Conservation (phyloP, 345 rosid genomes). For the Citrus maxima region DNA sequence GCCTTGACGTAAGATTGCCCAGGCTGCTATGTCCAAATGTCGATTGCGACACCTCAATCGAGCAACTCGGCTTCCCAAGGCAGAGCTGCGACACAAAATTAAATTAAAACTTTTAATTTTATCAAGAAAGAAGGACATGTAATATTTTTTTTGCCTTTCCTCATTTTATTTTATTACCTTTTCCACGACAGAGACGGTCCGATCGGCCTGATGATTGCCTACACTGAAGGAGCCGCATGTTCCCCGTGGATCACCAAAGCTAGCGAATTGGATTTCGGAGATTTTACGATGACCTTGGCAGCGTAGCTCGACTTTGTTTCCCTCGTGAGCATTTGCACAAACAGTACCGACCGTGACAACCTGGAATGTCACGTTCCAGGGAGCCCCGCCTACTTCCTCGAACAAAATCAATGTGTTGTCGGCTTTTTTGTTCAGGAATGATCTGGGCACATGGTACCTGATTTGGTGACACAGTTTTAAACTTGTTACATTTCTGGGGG, state of each 20-base stretch:
- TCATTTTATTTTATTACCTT: not conserved
- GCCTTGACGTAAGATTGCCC: slow-evolving; percentile 13
- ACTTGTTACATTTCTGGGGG: not conserved
- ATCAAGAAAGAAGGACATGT: too few relatives aligned
- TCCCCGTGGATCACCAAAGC: slow-evolving; percentile 40
- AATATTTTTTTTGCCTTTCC: too few relatives aligned
- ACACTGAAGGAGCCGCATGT: slow-evolving; percentile 22
- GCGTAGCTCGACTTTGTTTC: slow-evolving; percentile 19
- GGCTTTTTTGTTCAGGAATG: slow-evolving; percentile 2
- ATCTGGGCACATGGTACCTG: slow-evolving; percentile 47
- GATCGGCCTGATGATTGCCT: slow-evolving; percentile 14
- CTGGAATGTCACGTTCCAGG: slow-evolving; percentile 23
- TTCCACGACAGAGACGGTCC: not conserved
- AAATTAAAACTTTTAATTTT: too few relatives aligned
- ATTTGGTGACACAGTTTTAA: too few relatives aligned
- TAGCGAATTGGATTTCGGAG: slow-evolving; percentile 34
- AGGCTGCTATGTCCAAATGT: slow-evolving; percentile 24
- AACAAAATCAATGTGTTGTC: slow-evolving; percentile 34
- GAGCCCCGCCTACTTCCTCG: slow-evolving; percentile 46
- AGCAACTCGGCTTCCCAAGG: slow-evolving; percentile 29
- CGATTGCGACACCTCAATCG: slow-evolving; percentile 17
- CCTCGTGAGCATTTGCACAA: slow-evolving; percentile 31
- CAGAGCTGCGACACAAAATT: slow-evolving; percentile 21
- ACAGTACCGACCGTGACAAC: slow-evolving; percentile 26
- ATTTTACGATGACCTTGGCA: slow-evolving; percentile 31